A percentile compares a stretch with the other conserved stretches of the same genome.
Evolutionary conservation across 1,284 basidiomycete species (phyloP).

Genomic region (Ceratobasidium theobromae): DNA sequence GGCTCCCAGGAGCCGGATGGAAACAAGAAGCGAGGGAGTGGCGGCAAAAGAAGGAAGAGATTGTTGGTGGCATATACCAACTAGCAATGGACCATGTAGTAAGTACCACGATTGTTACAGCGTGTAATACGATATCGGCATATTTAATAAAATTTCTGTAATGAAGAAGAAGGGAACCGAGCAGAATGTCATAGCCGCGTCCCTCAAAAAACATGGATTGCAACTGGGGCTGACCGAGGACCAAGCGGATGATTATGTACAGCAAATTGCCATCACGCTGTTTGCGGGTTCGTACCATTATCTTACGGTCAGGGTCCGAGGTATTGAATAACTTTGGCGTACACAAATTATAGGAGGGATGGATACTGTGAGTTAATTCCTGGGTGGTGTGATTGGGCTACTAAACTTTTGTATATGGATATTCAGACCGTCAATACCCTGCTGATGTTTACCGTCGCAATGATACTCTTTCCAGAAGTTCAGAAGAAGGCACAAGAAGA

Average conservation of each 20-base stretch:
- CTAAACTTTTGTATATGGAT: neutral
- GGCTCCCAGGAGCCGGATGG: constrained; percentile 19
- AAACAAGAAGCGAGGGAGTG: constrained; percentile 4
- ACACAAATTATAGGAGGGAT: constrained; percentile 7
- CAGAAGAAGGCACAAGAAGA: constrained; percentile 45
- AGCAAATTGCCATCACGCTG: too few species aligned
- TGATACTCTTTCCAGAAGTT: constrained; percentile 44
- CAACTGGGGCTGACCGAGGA: too few species aligned
- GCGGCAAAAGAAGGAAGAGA: constrained; percentile 7
- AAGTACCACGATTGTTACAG: neutral
- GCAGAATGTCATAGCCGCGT: too few species aligned
- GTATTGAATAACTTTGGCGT: too few species aligned
- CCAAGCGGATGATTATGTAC: too few species aligned
- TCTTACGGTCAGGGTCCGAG: too few species aligned
- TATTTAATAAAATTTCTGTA: too few species aligned
- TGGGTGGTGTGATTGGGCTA: neutral
- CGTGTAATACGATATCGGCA: neutral
- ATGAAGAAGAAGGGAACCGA: too few species aligned
- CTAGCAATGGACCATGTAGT: constrained; percentile 5
- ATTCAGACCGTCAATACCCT: neutral
- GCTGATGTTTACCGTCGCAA: constrained; percentile 38
- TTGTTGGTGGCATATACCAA: neutral
- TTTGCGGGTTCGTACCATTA: too few species aligned
- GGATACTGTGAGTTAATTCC: neutral
- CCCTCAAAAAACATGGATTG: too few species aligned